Evolutionary conservation across 768 basidiomycete genomes (phyloP), one percentile per base, ranked within the genome.

Genomic region (Asterophora parasitica): DNA sequence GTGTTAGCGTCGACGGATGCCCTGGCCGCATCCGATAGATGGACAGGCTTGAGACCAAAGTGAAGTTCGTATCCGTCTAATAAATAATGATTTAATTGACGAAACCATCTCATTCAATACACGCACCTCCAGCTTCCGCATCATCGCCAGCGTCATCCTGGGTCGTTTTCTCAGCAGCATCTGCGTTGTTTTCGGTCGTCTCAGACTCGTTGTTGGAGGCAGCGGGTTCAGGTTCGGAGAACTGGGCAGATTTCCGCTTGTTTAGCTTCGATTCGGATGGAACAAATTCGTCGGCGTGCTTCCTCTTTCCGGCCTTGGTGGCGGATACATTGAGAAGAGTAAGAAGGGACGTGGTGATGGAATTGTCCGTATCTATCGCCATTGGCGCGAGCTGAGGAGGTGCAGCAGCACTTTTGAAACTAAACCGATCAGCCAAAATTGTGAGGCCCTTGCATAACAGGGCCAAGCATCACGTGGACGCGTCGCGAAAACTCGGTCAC

Each of bases 251-350:
- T 56, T 75, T 79, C 43, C 81, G 74, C 62, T 82, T 87, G 71
- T 90, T 89, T 40, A 88, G 72, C 60, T 90, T 91, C 23, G 23
- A 23, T 57, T 73, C 71, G 1, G 72, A 47, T 13, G 74, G 69
- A 0, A 72, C 64, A 50, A 70, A 69, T 26, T 75, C 73, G 19
- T 58, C 65, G 6, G 56, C 60, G 42, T 68, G 62, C 57, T 77
- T 81, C 19, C 79, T 68, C 58, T 85, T 90, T 23, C 71, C 70
- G 3, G 78, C 67, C 60, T 84, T 92, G 3, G 83, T 81, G 0
- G 90, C 88, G 28, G 90, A 91, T 3, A 93, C 88, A 61, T 96
- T 97, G 4, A 96, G 74, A 1, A 96, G 79, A 0, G 93, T 95
- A 23, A 96, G 66, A 1, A 96, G 79, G 42, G 82, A 83, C 37